A percentile compares a stretch with the other conserved stretches of the same genome.
Conservation (phyloP, 257 asterid species). For the Ilex asprella region DNA sequence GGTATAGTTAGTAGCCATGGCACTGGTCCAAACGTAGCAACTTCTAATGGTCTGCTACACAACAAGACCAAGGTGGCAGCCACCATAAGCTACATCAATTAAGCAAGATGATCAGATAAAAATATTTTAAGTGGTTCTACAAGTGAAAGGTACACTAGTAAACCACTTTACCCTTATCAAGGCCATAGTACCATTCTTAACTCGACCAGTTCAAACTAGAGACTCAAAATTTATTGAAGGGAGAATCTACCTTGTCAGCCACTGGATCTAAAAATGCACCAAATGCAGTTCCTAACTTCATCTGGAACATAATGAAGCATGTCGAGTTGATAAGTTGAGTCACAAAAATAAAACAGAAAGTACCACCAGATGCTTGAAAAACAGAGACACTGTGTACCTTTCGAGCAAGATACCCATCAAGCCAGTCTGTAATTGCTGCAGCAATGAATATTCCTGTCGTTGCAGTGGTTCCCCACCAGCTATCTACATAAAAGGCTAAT, state of each 20-base stretch:
- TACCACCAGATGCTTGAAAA: constrained; percentile 2
- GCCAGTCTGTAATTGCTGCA: constrained; percentile 98
- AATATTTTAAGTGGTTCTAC: background rate
- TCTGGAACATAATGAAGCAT: constrained; percentile 39
- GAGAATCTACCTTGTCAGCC: constrained; percentile 78
- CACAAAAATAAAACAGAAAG: constrained; percentile 3
- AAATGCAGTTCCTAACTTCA: constrained; percentile 87
- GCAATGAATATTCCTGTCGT: constrained; percentile 79
- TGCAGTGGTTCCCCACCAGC: constrained; percentile 88
- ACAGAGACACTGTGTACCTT: constrained; percentile 46
- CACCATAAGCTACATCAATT: constrained; percentile 80
- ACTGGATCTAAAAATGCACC: constrained; percentile 99
- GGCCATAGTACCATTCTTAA: constrained; percentile 1
- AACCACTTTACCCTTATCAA: background rate
- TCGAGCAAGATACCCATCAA: constrained; percentile 93
- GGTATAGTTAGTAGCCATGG: constrained; percentile 92
- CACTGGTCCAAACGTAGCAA: constrained; percentile 55
- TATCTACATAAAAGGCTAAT: constrained; percentile 76
- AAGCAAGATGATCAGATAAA: constrained; percentile 6
- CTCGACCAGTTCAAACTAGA: background rate
- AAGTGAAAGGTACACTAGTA: background rate
- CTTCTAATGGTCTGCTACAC: constrained; percentile 78
- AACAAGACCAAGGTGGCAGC: constrained; percentile 90
- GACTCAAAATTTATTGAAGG: background rate
- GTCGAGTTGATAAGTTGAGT: constrained; percentile 12